Conservation (phyloP, 305 asterid genomes). For the Fraxinus nigra region DNA sequence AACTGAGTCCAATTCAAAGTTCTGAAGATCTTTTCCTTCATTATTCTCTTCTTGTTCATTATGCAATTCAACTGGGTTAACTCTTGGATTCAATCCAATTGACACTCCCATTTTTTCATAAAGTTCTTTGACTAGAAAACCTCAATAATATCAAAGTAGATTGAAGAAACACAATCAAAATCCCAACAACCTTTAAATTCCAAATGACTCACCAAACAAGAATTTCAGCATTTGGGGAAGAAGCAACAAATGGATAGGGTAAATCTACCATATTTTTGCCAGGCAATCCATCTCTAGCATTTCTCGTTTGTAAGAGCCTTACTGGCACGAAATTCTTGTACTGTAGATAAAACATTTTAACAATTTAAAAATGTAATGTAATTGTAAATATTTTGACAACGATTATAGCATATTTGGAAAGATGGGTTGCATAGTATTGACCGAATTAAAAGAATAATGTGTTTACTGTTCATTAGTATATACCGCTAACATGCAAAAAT, state of each 20-base stretch:
- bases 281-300: background rate
- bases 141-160: slow-evolving; percentile 7
- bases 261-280: background rate
- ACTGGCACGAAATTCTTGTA: background rate
- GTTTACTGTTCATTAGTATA: background rate
- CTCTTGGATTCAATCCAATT: slow-evolving; percentile 54
- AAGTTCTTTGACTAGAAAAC: slow-evolving; percentile 7
- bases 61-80: slow-evolving; percentile 28
- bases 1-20: slow-evolving; percentile 40
- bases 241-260: background rate
- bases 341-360: background rate
- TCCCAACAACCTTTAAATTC: slow-evolving; percentile 10
- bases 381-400: background rate
- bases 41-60: slow-evolving; percentile 38
- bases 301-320: background rate
- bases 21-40: slow-evolving; percentile 31
- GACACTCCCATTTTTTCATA: slow-evolving; percentile 48
- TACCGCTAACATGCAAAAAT: background rate
- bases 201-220: slow-evolving; percentile 1
- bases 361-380: too few species aligned
- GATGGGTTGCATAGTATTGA: background rate
- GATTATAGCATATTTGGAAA: background rate
- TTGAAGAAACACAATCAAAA: slow-evolving; percentile 7
- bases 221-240: background rate
- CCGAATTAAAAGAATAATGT: background rate